Evolutionary conservation across 1,139 yeast genomes (phyloP), one percentile per base, ranked within the genome.

Genomic region (Suhomyces atakaporum): DNA sequence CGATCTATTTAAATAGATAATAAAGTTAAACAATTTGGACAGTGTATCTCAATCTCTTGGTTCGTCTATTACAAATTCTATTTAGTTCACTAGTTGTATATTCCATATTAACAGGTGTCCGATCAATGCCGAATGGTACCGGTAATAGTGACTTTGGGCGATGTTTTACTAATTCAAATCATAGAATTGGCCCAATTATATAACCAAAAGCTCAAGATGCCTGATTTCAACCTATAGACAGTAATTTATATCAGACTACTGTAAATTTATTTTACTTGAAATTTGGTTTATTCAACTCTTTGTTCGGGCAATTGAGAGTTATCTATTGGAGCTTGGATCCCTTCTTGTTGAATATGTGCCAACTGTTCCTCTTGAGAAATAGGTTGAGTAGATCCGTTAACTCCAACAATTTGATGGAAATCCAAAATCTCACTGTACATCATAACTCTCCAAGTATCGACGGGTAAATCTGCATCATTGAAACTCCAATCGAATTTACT

Each of bases 361-460:
- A 61, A 40, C 35, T 60, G 61, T 16, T 58, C 63, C 33, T 51
- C 59, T 36, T 55, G 60, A 3, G 51, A 25, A 11, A 37, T 27
- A 2, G 36, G 28, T 28, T 36, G 39, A n/a, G 30, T 11, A 4
- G 35, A 22, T 21, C 36, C 43, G 11, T 35, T 40, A 31, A 45
- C 61, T 20, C 71, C 73, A 33, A 78, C 86, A 38, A 80, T 82
- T 57, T 84, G 88, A 65, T 92, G 98, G 75, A 90, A 92, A 61
- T 90, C 97, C 49, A 92, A 73, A 45, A 92, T 92, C 65, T 92
- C 98, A 35, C 95, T 84, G 64, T 92, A 92, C 96, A 92, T 92
- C 98, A 92, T 92, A 19, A 90, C 96, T 66, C 96, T 81, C 98
- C 98, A 92, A 9, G 96, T 88, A 56, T 92, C 97, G 15, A 92